These are phyloP conservation scores for Lagerstroemia speciosa DNA, from an alignment of 345 rosid genomes.

Conservation along the genomic window DNA sequence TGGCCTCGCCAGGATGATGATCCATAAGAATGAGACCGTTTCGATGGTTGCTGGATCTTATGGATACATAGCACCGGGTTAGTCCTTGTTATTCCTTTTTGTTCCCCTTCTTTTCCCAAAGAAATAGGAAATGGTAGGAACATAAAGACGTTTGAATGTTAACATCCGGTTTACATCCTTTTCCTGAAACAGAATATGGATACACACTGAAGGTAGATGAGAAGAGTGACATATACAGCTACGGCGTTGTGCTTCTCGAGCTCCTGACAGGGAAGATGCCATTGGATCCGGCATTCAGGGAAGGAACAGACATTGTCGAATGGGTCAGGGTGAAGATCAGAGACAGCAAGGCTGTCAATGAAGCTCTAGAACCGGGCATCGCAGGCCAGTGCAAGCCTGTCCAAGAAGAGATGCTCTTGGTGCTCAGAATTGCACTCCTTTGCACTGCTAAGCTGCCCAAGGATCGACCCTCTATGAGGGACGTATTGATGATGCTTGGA, in stretches of 20 bases:
- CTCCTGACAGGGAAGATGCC: conserved; percentile 77
- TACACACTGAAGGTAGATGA: conserved; percentile 77
- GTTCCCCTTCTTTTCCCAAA: neutral
- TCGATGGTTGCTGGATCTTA: conserved; percentile 93
- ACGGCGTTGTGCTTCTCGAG: conserved; percentile 74
- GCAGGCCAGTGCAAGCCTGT: conserved; percentile 75
- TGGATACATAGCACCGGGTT: conserved; percentile 86
- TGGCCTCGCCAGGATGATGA: conserved; percentile 82
- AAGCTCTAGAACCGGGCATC: conserved; percentile 55
- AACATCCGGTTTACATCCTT: neutral
- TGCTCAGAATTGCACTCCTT: conserved; percentile 58
- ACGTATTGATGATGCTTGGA: conserved; percentile 67
- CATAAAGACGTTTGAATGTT: neutral
- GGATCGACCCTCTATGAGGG: conserved; percentile 84
- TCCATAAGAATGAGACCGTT: conserved; percentile 72
- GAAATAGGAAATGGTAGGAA: neutral
- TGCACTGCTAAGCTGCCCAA: conserved; percentile 76
- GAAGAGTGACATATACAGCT: conserved; percentile 83
- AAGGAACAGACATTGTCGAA: conserved; percentile 54
- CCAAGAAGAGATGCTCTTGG: conserved; percentile 79
- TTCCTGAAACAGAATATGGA: conserved; percentile 54
- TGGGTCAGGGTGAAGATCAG: conserved; percentile 53
- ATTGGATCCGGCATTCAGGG: conserved; percentile 68
- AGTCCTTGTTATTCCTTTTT: neutral
- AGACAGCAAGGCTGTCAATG: conserved; percentile 40